phyloP scores from a whole-genome alignment of 1,284 basidiomycete genomes.

The Psilocybe mexicana region DNA sequence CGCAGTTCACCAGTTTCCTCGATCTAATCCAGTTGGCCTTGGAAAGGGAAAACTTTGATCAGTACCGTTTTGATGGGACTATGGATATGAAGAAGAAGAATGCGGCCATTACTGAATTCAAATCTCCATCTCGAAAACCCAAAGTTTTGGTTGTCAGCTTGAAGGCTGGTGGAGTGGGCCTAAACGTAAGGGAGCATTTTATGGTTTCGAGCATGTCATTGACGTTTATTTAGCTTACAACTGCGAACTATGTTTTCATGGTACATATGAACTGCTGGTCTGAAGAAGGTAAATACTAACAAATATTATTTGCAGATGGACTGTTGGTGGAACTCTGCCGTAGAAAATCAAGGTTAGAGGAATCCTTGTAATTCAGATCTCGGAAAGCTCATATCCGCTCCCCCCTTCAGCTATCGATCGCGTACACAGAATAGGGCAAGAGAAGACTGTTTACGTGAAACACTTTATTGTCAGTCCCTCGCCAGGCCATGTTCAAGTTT shows the following conservation, averaged over 20 bases:
- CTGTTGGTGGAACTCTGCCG: conserved; percentile 94
- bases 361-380: conserved; percentile 16
- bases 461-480: conserved; percentile 77
- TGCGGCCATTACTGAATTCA: conserved; percentile 77
- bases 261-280: conserved; percentile 36
- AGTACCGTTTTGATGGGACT: conserved; percentile 89
- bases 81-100: conserved; percentile 89
- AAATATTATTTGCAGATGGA: conserved; percentile 69
- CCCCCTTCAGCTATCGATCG: conserved; percentile 66
- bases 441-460: conserved; percentile 84
- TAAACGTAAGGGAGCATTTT: conserved; percentile 60
- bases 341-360: conserved; percentile 79
- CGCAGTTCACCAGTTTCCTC: conserved; percentile 83
- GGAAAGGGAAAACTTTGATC: conserved; percentile 71
- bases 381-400: neutral
- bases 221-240: conserved; percentile 55
- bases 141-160: conserved; percentile 87
- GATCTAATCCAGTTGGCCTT: conserved; percentile 81
- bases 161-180: conserved; percentile 92
- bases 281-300: neutral
- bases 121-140: conserved; percentile 61
- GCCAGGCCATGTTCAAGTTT: neutral
- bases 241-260: conserved; percentile 87
- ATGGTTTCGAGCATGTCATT: neutral
- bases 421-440: conserved; percentile 84